A percentile compares a stretch with the other conserved stretches of the same genome.
These are phyloP conservation scores for Alternaria metachromatica DNA, from an alignment of 2,329 filamentous ascomycete genomes.

Conservation along the genomic window DNA sequence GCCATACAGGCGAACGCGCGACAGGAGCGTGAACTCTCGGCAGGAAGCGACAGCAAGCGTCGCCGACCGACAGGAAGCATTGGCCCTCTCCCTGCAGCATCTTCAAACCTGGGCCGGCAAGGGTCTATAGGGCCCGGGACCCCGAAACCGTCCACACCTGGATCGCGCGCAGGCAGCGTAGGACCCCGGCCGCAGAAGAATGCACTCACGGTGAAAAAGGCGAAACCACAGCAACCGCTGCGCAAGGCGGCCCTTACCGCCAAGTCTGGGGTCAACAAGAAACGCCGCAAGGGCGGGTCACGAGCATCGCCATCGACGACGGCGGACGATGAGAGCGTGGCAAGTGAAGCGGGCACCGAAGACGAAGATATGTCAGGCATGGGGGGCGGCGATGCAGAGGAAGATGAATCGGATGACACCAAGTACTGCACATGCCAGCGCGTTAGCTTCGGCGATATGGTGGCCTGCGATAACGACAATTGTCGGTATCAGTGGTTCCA, in stretches of 20 bases:
- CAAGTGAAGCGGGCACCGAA: constrained; percentile 52
- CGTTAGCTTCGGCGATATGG: constrained; percentile 87
- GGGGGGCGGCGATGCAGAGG: constrained; percentile 52
- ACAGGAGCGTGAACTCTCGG: constrained; percentile 61
- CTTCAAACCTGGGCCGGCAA: constrained; percentile 64
- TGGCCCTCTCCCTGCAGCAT: constrained; percentile 58
- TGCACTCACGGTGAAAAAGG: constrained; percentile 59
- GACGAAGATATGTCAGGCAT: constrained; percentile 60
- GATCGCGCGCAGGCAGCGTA: constrained; percentile 65
- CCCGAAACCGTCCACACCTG: constrained; percentile 63
- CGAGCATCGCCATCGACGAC: constrained; percentile 52
- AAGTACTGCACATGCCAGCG: constrained; percentile 84
- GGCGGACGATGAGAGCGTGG: constrained; percentile 61
- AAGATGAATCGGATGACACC: constrained; percentile 77
- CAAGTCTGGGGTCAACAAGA: constrained; percentile 47
- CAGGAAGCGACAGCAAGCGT: constrained; percentile 63
- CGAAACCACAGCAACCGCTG: constrained; percentile 60
- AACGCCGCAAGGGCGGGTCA: constrained; percentile 46
- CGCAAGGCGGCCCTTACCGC: constrained; percentile 45
- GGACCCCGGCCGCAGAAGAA: constrained; percentile 60
- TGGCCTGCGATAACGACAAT: constrained; percentile 83
- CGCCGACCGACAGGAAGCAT: constrained; percentile 63
- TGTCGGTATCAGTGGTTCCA: constrained; percentile 90
- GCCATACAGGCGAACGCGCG: constrained; percentile 41
- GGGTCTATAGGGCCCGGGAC: constrained; percentile 69